Percentiles rank a stretch among this genome's conserved stretches.
Evolutionary conservation across 2,329 filamentous ascomycete genomes (phyloP).

Genomic region (Chalara sp.): DNA sequence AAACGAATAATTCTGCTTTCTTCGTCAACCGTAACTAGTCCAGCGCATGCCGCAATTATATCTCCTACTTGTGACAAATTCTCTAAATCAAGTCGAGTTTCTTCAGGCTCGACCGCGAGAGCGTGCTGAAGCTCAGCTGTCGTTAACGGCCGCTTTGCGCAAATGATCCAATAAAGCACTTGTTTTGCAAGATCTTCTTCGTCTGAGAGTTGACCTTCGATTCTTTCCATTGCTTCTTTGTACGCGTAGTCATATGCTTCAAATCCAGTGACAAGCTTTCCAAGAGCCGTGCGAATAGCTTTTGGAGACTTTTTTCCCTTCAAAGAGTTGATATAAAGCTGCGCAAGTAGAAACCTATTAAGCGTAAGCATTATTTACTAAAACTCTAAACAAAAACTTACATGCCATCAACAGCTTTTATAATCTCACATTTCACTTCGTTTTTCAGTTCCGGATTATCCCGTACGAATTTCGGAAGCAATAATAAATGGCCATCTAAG

Average conservation of each 20-base stretch:
- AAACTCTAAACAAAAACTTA: neutral
- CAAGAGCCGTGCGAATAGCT: conserved; percentile 18
- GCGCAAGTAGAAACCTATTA: conserved; percentile 14
- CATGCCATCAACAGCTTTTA: neutral
- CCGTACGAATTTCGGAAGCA: neutral
- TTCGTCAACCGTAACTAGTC: conserved; percentile 21
- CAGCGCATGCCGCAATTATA: conserved; percentile 15
- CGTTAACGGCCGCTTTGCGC: conserved; percentile 22
- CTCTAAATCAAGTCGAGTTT: neutral
- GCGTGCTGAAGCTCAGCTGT: conserved; percentile 34
- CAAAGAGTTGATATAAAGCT: conserved; percentile 28
- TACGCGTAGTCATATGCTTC: conserved; percentile 28
- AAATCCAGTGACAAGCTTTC: conserved; percentile 16
- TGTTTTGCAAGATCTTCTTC: neutral
- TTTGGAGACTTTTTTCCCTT: conserved; percentile 21
- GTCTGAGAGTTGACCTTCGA: conserved; percentile 10
- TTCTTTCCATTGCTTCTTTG: conserved; percentile 31
- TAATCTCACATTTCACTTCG: neutral
- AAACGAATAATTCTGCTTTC: conserved; percentile 18
- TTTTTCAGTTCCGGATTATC: neutral
- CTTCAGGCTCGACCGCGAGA: conserved; percentile 23
- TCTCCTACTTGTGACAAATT: neutral
- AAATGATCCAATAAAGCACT: neutral
- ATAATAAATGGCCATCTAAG: neutral
- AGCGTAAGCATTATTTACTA: neutral